Conservation (phyloP, 805 yeast species). For the Ogataea corticis region DNA sequence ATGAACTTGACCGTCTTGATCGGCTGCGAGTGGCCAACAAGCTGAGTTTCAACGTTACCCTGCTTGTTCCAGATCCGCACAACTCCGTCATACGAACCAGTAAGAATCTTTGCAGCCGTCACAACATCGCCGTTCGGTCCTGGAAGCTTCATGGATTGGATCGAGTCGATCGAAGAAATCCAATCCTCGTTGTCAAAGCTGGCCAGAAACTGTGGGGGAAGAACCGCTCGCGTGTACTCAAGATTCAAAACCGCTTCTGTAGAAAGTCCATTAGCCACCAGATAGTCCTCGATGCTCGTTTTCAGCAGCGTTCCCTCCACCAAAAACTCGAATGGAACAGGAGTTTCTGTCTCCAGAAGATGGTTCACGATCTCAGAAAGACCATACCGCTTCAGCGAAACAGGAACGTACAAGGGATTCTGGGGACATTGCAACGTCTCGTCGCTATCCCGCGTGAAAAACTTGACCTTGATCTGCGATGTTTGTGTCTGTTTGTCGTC, state of each 20-base stretch:
- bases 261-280: conserved; percentile 74
- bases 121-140: conserved; percentile 28
- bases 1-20: conserved; percentile 82
- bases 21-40: conserved; percentile 86
- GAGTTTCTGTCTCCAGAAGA: conserved; percentile 58
- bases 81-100: conserved; percentile 94
- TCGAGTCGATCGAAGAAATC: conserved; percentile 74
- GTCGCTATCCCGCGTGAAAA: conserved; percentile 84
- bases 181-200: conserved; percentile 93
- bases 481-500: conserved; percentile 5
- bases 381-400: conserved; percentile 83
- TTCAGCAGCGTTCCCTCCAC: conserved; percentile 82
- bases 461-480: conserved; percentile 70
- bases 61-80: conserved; percentile 85
- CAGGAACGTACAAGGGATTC: conserved; percentile 86
- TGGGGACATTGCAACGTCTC: conserved; percentile 70
- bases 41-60: conserved; percentile 78
- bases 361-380: conserved; percentile 95
- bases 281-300: conserved; percentile 75
- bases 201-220: conserved; percentile 92
- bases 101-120: conserved; percentile 60
- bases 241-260: conserved; percentile 75
- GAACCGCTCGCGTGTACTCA: conserved; percentile 88
- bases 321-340: conserved; percentile 91
- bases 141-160: conserved; percentile 33